These are phyloP conservation scores for Collariella sp. DNA, from an alignment of 495 filamentous ascomycete species.

Conservation along the genomic window DNA sequence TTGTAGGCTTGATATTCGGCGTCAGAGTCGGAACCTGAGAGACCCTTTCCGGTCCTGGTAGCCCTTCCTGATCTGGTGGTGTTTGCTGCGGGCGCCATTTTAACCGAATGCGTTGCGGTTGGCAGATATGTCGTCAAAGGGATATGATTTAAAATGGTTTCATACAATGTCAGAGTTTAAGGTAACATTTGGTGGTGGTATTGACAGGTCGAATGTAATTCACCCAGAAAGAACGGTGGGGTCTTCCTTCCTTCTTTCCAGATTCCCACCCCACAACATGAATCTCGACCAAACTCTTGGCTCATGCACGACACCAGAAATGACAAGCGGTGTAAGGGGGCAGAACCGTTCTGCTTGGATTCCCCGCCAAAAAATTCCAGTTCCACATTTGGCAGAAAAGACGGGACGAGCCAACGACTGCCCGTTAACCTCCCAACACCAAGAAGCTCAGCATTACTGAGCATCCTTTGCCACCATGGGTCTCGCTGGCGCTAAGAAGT, in stretches of 20 bases:
- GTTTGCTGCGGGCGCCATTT: constrained; percentile 20
- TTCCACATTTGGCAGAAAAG: not conserved
- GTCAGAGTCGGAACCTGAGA: constrained; percentile 12
- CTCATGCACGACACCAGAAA: not conserved
- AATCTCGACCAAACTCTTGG: constrained; percentile 1
- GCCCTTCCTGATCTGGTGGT: constrained; percentile 6
- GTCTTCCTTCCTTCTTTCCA: no score
- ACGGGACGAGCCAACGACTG: not conserved
- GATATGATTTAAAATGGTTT: not conserved
- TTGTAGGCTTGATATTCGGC: constrained; percentile 15
- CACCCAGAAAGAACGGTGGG: no score
- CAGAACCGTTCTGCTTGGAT: constrained; percentile 14
- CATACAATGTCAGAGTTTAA: not conserved
- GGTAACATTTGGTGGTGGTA: no score
- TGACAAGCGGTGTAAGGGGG: constrained; percentile 18
- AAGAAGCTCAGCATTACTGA: constrained; percentile 15
- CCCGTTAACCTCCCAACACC: not conserved
- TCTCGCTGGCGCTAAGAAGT: constrained; percentile 67
- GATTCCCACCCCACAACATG: not conserved
- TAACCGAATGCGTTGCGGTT: not conserved
- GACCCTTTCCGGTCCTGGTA: not conserved
- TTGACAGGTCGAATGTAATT: not conserved
- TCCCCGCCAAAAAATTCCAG: constrained; percentile 24
- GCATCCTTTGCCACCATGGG: constrained; percentile 48
- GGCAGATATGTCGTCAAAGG: no score